phyloP scores from a whole-genome alignment of 306 rosid genomes.

The Pachyrhizus erosus region DNA sequence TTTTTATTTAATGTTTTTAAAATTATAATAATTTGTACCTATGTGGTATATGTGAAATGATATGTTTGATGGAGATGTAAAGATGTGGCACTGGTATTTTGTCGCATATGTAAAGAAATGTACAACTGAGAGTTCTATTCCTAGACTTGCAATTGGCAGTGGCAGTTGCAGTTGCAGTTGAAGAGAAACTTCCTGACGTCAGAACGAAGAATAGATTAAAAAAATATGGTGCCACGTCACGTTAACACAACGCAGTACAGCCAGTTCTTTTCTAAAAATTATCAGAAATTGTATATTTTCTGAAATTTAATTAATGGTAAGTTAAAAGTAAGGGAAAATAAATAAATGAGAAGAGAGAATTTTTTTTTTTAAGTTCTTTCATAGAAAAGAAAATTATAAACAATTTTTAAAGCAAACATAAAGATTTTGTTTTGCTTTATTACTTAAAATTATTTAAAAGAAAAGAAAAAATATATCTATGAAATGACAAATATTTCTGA shows the following conservation, averaged over 20 bases:
- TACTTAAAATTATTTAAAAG: too few relatives aligned
- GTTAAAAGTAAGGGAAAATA: too few relatives aligned
- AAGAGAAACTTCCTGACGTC: conserved; percentile 31
- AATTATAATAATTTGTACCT: too few relatives aligned
- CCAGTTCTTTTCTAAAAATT: neutral
- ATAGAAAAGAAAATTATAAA: too few relatives aligned
- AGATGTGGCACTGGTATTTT: neutral
- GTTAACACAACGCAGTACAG: neutral
- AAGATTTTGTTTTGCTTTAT: too few relatives aligned
- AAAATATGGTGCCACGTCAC: neutral
- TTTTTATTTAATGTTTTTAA: too few relatives aligned
- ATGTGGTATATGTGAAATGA: neutral
- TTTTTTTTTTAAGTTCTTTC: too few relatives aligned
- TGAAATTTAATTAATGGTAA: neutral
- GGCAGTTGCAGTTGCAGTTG: conserved; percentile 41
- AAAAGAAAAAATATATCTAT: too few relatives aligned
- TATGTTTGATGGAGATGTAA: neutral
- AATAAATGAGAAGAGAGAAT: too few relatives aligned
- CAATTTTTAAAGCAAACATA: too few relatives aligned
- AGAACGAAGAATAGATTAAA: neutral
- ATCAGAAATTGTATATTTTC: neutral
- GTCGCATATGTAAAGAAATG: neutral
- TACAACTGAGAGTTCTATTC: conserved; percentile 11
- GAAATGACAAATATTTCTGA: too few relatives aligned
- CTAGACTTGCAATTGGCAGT: conserved; percentile 25